Evolutionary conservation across 2,329 filamentous ascomycete genomes (phyloP).

Genomic region (Chaetomium sp.): DNA sequence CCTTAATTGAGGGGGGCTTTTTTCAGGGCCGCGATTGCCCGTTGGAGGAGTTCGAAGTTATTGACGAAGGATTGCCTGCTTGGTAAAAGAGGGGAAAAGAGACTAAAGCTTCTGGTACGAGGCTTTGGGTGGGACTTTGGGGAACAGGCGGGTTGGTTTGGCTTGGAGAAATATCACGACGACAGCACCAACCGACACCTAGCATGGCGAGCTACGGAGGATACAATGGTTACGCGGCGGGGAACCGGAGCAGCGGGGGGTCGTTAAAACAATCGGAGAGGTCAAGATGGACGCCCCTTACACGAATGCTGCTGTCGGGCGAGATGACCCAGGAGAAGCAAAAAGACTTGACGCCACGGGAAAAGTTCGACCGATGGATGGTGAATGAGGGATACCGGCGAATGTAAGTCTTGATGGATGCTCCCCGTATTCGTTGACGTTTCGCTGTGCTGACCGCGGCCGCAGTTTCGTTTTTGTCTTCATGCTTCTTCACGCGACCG

Average conservation of each 20-base stretch:
- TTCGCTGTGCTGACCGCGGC: slow-evolving; percentile 12
- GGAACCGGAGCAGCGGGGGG: slow-evolving; percentile 18
- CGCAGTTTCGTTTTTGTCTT: slow-evolving; percentile 69
- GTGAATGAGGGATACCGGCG: slow-evolving; percentile 78
- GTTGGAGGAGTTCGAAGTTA: slow-evolving; percentile 10
- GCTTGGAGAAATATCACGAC: background rate
- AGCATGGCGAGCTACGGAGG: slow-evolving; percentile 33
- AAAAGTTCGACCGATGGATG: slow-evolving; percentile 82
- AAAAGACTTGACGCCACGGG: slow-evolving; percentile 58
- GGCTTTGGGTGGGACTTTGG: slow-evolving; percentile 8
- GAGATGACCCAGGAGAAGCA: slow-evolving; percentile 72
- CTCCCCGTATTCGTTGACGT: background rate
- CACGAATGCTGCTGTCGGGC: slow-evolving; percentile 74
- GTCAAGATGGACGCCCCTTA: slow-evolving; percentile 75
- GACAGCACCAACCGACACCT: slow-evolving; percentile 14
- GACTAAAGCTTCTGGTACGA: slow-evolving; percentile 1
- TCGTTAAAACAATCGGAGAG: slow-evolving; percentile 54
- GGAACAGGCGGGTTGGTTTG: background rate
- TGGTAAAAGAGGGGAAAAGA: background rate
- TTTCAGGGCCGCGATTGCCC: slow-evolving; percentile 11
- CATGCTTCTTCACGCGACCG: slow-evolving; percentile 63
- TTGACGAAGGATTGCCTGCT: background rate
- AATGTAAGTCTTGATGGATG: slow-evolving; percentile 50
- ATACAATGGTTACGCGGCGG: slow-evolving; percentile 28
- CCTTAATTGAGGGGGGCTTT: slow-evolving; percentile 2